Evolutionary conservation across 1,139 yeast genomes (phyloP), one percentile per base, ranked within the genome.

Genomic region (Ogataea hybrid): DNA sequence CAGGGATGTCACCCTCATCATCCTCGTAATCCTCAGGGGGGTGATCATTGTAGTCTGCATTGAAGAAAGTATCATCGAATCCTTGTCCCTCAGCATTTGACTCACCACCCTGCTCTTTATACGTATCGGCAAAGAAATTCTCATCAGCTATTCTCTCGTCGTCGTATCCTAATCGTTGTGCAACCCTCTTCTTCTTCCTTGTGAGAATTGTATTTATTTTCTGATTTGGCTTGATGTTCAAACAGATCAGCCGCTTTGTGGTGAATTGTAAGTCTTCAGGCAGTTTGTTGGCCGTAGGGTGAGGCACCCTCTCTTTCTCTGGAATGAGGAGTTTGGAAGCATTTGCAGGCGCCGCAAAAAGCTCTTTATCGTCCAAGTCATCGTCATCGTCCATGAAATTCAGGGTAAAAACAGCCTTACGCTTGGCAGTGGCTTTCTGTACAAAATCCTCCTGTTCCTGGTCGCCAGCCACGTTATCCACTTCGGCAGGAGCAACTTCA

Each of bases 251-350:
- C 41, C 72, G 60, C 33, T 68, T 67, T 1, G 81, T 74, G 34
- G 73, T 73, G 52, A 73, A 77, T 47, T 67, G 68, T 37, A 73
- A 68, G 55, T 77, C 83, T 42, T 63, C 77, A 0, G 81, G 81
- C n/a, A 77, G 56, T 16, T 64, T 58, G 29, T 59, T 53, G 10
- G 51, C 43, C 20, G 52, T 32, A 39, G 49, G 45, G 44, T 49
- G 47, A 14, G 52, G 35, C 32, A 61, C 59, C 41, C 58, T 32
- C 61, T 45, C 51, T 31, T 50, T 53, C 28, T 54, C 62, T 3
- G 64, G 56, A 5, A 61, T 44, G 7, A 61, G 44, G 30, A 58
- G 47, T 57, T 63, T 47, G 3, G 54, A 41, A 14, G 43, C 41
- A 14, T 40, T 42, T 60, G 65, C 32, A 62, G 70, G 41, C 3